Conservation (phyloP, 2,329 filamentous ascomycete genomes). For the Talaromyces marneffei region DNA sequence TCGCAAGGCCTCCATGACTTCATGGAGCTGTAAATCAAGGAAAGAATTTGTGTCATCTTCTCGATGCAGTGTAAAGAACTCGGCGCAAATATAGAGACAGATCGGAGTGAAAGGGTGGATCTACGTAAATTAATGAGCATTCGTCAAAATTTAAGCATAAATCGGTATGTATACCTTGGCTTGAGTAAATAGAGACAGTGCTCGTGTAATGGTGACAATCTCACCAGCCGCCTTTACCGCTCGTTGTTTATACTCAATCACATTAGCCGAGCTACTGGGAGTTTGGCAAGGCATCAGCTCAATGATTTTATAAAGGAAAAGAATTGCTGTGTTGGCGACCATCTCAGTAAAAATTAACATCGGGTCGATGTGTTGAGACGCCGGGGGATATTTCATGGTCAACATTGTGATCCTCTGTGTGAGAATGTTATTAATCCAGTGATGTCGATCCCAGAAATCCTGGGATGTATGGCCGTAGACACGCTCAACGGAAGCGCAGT, state of each 20-base stretch:
- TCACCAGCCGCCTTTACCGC: constrained; percentile 6
- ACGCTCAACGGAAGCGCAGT: constrained; percentile 3
- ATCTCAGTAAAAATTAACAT: constrained; percentile 17
- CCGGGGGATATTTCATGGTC: constrained; percentile 8
- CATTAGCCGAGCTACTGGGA: neutral
- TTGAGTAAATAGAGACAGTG: constrained; percentile 7
- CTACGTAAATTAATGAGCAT: neutral
- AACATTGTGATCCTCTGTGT: constrained; percentile 11
- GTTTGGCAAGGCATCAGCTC: constrained; percentile 4
- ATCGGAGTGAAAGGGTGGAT: constrained; percentile 14
- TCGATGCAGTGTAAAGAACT: constrained; percentile 4
- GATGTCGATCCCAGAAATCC: constrained; percentile 17
- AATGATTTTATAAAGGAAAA: constrained; percentile 16
- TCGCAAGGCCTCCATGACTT: constrained; percentile 9
- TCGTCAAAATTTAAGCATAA: neutral
- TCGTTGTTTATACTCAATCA: constrained; percentile 9
- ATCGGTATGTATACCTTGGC: constrained; percentile 6
- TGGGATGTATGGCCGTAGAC: constrained; percentile 9
- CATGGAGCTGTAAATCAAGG: constrained; percentile 1
- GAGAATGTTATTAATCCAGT: constrained; percentile 14
- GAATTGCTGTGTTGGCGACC: constrained; percentile 13
- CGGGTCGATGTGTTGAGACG: constrained; percentile 6
- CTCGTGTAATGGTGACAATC: constrained; percentile 10
- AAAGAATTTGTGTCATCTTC: neutral
- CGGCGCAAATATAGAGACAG: constrained; percentile 12